Conservation (phyloP, 2,329 filamentous ascomycete genomes). For the Colletotrichum sp. region DNA sequence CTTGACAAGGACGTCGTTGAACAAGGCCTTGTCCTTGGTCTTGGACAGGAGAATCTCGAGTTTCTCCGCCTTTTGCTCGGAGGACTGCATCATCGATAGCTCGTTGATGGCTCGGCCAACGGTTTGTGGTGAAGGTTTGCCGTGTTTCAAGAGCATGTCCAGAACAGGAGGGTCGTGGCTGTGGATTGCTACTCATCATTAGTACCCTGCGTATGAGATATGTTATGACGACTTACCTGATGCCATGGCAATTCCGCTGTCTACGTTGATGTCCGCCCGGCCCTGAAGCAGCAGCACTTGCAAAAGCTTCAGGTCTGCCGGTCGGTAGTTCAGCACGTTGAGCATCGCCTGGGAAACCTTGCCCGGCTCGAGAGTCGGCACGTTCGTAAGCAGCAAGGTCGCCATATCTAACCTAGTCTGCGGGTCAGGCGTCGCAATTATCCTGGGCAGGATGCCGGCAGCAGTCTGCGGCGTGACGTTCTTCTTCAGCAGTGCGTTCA, state of each 20-base stretch:
- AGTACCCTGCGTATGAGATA: neutral
- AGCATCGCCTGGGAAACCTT: constrained; percentile 49
- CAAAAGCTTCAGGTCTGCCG: constrained; percentile 55
- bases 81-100: constrained; percentile 47
- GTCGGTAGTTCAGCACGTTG: constrained; percentile 44
- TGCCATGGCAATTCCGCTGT: constrained; percentile 47
- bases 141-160: constrained; percentile 49
- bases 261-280: constrained; percentile 56
- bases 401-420: constrained; percentile 51
- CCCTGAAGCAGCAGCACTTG: constrained; percentile 54
- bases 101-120: constrained; percentile 47
- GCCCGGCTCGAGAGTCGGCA: constrained; percentile 44
- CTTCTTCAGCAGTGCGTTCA: constrained; percentile 48
- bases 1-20: constrained; percentile 51
- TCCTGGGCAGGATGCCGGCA: constrained; percentile 51
- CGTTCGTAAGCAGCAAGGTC: constrained; percentile 48
- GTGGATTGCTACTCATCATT: constrained; percentile 35
- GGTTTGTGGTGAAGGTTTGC: constrained; percentile 48
- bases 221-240: constrained; percentile 29
- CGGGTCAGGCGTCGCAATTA: constrained; percentile 49
- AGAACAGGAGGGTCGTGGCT: constrained; percentile 54
- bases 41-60: constrained; percentile 51
- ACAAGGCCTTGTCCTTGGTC: constrained; percentile 44
- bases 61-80: constrained; percentile 52
- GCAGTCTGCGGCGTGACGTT: constrained; percentile 52